phyloP scores from a whole-genome alignment of 106 monocot species.

The Xerophyta viscosa region DNA sequence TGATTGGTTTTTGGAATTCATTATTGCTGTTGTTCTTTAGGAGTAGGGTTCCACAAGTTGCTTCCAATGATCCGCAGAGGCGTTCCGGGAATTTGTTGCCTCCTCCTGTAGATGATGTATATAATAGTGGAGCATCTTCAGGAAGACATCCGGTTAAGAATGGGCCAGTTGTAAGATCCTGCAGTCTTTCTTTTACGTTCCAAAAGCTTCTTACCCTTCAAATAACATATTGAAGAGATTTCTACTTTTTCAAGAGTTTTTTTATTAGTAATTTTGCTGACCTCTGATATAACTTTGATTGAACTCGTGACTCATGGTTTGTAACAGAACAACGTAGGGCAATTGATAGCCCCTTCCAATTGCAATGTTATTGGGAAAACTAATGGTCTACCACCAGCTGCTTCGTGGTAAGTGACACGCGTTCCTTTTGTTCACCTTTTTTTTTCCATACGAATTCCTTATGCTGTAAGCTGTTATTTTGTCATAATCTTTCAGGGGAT shows the following conservation, averaged over 20 bases:
- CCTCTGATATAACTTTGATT: neutral
- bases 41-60: slow-evolving; percentile 60
- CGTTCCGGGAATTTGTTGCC: slow-evolving; percentile 53
- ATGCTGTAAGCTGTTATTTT: slow-evolving; percentile 4
- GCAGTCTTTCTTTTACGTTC: too few relatives aligned
- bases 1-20: too few relatives aligned
- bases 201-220: neutral
- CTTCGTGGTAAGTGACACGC: slow-evolving; percentile 44
- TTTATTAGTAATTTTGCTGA: neutral
- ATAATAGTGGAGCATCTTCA: slow-evolving; percentile 9
- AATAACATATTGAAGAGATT: neutral
- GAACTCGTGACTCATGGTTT: neutral
- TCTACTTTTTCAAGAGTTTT: neutral
- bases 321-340: slow-evolving; percentile 21
- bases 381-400: slow-evolving; percentile 50
- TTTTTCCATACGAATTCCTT: neutral
- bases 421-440: neutral
- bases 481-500: slow-evolving; percentile 26
- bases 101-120: slow-evolving; percentile 55
- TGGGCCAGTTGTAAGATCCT: slow-evolving; percentile 36
- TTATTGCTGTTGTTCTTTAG: slow-evolving; percentile 24
- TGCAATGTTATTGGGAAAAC: slow-evolving; percentile 20
- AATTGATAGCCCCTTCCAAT: slow-evolving; percentile 25
- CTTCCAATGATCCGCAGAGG: slow-evolving; percentile 38
- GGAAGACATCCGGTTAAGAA: slow-evolving; percentile 26